Conservation (phyloP, 176 grass and related monocot genomes). For the Miscanthus lutarioriparius region DNA sequence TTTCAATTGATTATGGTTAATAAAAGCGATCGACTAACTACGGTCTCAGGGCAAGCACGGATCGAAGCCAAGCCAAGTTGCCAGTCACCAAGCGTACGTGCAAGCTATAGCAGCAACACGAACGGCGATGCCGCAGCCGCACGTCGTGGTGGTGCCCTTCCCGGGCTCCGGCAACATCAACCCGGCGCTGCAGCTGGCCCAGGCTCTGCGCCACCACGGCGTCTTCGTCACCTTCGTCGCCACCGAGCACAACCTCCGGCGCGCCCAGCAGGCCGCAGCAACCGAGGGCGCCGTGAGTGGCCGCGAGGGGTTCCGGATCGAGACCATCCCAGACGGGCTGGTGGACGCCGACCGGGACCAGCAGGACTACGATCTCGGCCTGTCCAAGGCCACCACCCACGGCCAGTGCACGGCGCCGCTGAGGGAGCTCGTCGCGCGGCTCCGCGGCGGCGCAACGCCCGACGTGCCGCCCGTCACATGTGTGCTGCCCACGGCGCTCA, state of each 20-base stretch:
- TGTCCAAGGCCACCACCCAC: not conserved
- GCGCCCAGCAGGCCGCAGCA: not conserved
- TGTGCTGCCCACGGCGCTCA: constrained; percentile 24
- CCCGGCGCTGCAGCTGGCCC: constrained; percentile 49
- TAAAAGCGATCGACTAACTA: not conserved
- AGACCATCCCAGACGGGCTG: constrained; percentile 28
- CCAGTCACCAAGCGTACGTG: not conserved
- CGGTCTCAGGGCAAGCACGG: not conserved
- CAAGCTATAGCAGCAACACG: not conserved
- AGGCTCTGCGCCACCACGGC: constrained; percentile 37
- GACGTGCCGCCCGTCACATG: constrained; percentile 20
- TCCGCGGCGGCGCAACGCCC: not conserved
- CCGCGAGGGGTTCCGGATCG: not conserved
- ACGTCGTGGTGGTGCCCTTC: constrained; percentile 46
- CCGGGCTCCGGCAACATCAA: constrained; percentile 50
- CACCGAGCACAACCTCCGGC: constrained; percentile 60
- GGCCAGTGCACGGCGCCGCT: not conserved
- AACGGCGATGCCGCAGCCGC: constrained; percentile 21
- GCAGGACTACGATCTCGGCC: not conserved
- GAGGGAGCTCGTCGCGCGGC: not conserved
- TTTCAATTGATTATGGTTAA: not conserved
- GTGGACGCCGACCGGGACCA: not conserved
- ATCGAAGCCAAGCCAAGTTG: not conserved
- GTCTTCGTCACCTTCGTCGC: constrained; percentile 60
- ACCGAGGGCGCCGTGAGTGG: not conserved